Evolutionary conservation across 2,329 filamentous ascomycete species (phyloP).

Genomic region (Coleophoma eucalyptorum): DNA sequence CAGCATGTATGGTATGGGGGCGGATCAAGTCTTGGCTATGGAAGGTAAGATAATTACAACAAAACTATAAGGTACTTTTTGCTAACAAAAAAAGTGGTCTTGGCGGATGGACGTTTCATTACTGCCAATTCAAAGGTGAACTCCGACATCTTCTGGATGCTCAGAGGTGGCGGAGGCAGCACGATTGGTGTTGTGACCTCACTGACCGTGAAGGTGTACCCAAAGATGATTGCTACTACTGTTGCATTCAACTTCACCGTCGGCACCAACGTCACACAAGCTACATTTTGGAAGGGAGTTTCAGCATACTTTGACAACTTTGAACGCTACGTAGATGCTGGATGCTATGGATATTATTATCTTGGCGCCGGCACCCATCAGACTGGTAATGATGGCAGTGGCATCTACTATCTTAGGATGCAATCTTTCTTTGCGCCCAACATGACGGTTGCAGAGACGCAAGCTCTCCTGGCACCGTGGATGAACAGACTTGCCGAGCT

Average conservation of each 20-base stretch:
- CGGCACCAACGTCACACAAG: constrained; percentile 39
- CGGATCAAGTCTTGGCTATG: constrained; percentile 56
- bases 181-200: constrained; percentile 60
- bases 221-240: constrained; percentile 29
- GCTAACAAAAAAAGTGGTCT: constrained; percentile 8
- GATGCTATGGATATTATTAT: constrained; percentile 23
- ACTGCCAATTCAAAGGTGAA: constrained; percentile 14
- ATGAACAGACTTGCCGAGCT: not conserved
- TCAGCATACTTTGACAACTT: constrained; percentile 45
- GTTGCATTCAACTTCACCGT: constrained; percentile 42
- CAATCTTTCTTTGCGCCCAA: constrained; percentile 20
- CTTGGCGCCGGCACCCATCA: constrained; percentile 28
- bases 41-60: constrained; percentile 31
- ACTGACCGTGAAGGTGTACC: constrained; percentile 49
- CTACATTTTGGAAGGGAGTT: constrained; percentile 46
- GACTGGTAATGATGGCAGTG: constrained; percentile 5
- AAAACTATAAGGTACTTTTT: not conserved
- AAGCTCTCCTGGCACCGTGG: not conserved
- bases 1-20: constrained; percentile 51
- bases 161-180: constrained; percentile 24
- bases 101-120: constrained; percentile 15
- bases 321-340: constrained; percentile 31
- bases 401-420: constrained; percentile 26
- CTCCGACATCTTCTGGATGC: constrained; percentile 19
- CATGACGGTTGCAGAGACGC: not conserved